Conservation (phyloP, 441 rosid genomes). For the Corymbia calophylla region DNA sequence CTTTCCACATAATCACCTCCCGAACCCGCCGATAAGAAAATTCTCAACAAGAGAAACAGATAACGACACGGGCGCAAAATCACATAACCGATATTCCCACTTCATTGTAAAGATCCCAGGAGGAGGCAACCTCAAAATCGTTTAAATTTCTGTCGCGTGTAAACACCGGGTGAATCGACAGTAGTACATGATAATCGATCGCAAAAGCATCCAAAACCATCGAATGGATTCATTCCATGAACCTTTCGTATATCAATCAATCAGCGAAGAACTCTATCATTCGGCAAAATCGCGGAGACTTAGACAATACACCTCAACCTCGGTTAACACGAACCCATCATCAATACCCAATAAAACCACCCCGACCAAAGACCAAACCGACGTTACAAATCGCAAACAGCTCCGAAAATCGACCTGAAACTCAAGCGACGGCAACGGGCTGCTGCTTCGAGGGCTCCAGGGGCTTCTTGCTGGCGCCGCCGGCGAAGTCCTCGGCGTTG, state of each 20-base stretch:
- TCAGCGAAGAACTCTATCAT: neutral
- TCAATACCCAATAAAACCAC: neutral
- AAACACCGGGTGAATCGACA: neutral
- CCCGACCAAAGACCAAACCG: neutral
- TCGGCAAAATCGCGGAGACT: neutral
- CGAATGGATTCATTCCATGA: neutral
- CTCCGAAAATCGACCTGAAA: neutral
- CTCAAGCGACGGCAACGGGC: constrained; percentile 53
- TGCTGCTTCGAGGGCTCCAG: constrained; percentile 32
- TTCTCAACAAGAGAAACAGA: neutral
- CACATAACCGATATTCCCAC: neutral
- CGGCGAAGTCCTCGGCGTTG: constrained; percentile 69
- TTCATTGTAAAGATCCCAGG: neutral
- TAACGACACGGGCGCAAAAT: neutral
- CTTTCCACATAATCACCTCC: neutral
- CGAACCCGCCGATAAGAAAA: neutral
- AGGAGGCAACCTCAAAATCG: neutral
- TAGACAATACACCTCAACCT: neutral
- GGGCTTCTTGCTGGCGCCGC: constrained; percentile 21
- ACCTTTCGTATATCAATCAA: neutral
- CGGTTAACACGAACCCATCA: neutral
- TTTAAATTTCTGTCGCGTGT: neutral
- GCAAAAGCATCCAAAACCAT: neutral
- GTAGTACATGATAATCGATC: neutral
- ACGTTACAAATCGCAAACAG: constrained; percentile 1